phyloP scores from a whole-genome alignment of 2,329 filamentous ascomycete genomes.

The Scleromitrula shiraiana region DNA sequence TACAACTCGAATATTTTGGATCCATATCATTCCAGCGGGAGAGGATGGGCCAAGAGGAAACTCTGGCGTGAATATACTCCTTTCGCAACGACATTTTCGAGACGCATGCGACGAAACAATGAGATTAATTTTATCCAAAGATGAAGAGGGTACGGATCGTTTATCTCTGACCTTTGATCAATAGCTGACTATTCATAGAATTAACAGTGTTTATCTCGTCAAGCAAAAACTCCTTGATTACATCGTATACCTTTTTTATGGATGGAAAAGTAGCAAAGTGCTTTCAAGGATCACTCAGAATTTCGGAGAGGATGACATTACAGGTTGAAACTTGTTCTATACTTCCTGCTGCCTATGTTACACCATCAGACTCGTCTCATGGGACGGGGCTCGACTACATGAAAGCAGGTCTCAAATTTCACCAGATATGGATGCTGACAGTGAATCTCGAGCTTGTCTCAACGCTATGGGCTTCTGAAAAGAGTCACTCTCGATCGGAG shows the following conservation, averaged over 20 bases:
- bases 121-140: slow-evolving; percentile 31
- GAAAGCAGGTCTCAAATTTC: slow-evolving; percentile 35
- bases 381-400: slow-evolving; percentile 25
- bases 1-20: slow-evolving; percentile 26
- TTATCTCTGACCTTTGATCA: too few relatives aligned
- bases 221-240: slow-evolving; percentile 18
- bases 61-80: slow-evolving; percentile 27
- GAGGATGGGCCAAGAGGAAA: slow-evolving; percentile 8
- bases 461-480: slow-evolving; percentile 28
- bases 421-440: slow-evolving; percentile 38
- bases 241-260: slow-evolving; percentile 23
- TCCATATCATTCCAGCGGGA: slow-evolving; percentile 21
- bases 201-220: slow-evolving; percentile 20
- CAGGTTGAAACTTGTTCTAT: not conserved
- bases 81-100: slow-evolving; percentile 40
- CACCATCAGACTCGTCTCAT: not conserved
- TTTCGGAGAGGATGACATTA: slow-evolving; percentile 3
- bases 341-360: not conserved
- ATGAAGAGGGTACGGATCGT: slow-evolving; percentile 17
- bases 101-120: slow-evolving; percentile 33
- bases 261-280: slow-evolving; percentile 8
- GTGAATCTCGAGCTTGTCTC: slow-evolving; percentile 38
- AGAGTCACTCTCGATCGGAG: not conserved
- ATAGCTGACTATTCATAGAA: not conserved
- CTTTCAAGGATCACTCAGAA: slow-evolving; percentile 18